Base-by-base conservation (phyloP, 352 stramenopile genomes). In the Phytophthora citrophthora region DNA sequence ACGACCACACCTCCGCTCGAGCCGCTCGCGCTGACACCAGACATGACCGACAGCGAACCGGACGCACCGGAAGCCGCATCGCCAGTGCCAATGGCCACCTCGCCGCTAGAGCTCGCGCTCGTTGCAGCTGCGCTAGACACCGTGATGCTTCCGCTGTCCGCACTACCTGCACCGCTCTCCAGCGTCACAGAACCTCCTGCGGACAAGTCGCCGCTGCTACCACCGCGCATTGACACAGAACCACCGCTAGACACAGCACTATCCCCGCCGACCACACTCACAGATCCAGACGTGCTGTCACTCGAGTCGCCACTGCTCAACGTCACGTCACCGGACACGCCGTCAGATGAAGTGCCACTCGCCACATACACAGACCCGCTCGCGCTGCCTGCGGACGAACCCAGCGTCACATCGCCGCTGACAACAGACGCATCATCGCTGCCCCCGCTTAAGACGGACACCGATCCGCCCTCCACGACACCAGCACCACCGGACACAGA, bases 371-470 rank as follows among this genome's bases (percentile, higher is more conserved):
- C 32, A n/a, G 32, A 39, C 13, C 32, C 32, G 32, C 32, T 39
- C 10, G 32, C 9, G 13, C 32, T n/a, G 13, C 32, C 13, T 12
- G 32, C 32, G 2, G 32, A 39, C 32, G 32, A 39, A 15, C 32
- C 32, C 10, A 39, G 10, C 32, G 13, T n/a, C 8, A 39, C 32
- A n/a, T 39, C 13, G 4, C 32, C 32, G 12, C 32, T 15, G 32
- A 39, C 9, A n/a, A 10, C 32, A 13, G 32, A 39, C 13, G 32
- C 32, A 6, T 16, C 32, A 12, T n/a, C 13, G 32, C 32, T n/a
- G 32, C 32, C 13, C 10, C 32, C 32, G 32, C 32, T 58, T 13
- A 41, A 39, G 16, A 58, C 44, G 7, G 16, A 54, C 31, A 64
- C 40, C 26, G 47, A 53, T 1, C 54, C 54, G 45, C 44, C 29